Conservation (phyloP, 164 flowering plant species). For the Protea cynaroides region DNA sequence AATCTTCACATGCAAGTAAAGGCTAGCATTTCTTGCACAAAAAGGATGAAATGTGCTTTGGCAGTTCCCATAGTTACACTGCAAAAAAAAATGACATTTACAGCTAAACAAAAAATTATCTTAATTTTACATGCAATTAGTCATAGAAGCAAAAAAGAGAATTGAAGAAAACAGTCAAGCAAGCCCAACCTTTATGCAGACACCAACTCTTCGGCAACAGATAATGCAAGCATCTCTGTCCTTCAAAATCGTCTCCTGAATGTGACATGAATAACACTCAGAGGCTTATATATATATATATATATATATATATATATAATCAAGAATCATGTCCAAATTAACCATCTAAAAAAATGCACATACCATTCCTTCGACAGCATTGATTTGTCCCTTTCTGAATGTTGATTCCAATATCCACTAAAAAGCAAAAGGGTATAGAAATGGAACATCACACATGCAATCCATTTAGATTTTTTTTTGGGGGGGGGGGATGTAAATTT, state of each 20-base stretch:
- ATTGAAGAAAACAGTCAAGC: background rate
- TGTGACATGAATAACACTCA: background rate
- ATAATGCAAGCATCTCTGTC: constrained; percentile 57
- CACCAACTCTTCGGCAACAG: constrained; percentile 62
- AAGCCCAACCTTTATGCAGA: constrained; percentile 69
- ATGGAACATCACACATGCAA: background rate
- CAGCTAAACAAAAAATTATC: background rate
- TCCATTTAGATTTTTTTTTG: background rate
- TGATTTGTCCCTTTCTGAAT: constrained; percentile 80
- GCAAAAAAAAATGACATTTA: constrained; percentile 16
- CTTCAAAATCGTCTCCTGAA: constrained; percentile 54
- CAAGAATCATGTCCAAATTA: background rate
- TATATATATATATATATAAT: background rate
- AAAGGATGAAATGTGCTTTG: constrained; percentile 82
- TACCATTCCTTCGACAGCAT: constrained; percentile 85
- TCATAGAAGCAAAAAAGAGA: background rate
- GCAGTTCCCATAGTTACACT: constrained; percentile 91
- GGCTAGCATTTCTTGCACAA: constrained; percentile 81
- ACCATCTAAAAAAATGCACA: constrained; percentile 19
- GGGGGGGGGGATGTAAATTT: no score
- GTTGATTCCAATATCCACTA: constrained; percentile 87
- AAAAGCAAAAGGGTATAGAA: constrained; percentile 11
- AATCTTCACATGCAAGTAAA: constrained; percentile 57
- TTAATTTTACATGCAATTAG: background rate
- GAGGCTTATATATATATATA: background rate